phyloP scores from a whole-genome alignment of 257 asterid species.

The Ligustrum vulgare region DNA sequence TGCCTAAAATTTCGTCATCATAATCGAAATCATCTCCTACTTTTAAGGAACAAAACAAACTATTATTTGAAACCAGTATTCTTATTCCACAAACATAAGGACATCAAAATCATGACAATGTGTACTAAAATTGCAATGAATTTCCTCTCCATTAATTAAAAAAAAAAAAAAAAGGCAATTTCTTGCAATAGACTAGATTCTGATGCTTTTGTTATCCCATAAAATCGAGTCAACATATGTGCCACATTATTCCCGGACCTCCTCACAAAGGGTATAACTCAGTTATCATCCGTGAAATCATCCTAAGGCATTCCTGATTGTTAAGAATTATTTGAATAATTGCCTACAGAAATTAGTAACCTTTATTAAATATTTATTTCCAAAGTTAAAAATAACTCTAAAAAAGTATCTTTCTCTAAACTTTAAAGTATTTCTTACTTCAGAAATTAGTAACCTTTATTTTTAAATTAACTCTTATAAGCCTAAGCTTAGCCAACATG shows the following conservation, averaged over 20 bases:
- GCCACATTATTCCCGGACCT: too few species aligned
- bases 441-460: background rate
- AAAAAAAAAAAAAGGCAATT: too few species aligned
- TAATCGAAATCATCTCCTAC: background rate
- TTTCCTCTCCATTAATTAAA: background rate
- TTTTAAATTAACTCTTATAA: background rate
- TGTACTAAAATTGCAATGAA: background rate
- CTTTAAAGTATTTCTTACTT: background rate
- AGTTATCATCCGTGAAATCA: too few species aligned
- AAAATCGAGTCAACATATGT: too few species aligned
- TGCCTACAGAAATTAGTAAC: too few species aligned
- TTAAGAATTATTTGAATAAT: background rate
- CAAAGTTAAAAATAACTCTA: background rate
- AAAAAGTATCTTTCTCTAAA: too few species aligned
- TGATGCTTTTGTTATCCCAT: too few species aligned
- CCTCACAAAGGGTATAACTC: too few species aligned
- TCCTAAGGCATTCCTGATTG: background rate
- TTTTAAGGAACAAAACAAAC: slow-evolving; percentile 4
- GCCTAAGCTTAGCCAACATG: background rate
- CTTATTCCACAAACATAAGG: background rate
- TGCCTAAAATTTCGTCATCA: background rate
- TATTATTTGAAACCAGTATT: background rate
- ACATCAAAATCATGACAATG: background rate
- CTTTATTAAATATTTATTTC: background rate
- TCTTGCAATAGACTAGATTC: too few species aligned